Evolutionary conservation across 129 eudicot species (phyloP), one percentile per base, ranked within the genome.

Genomic region (Centella asiatica): DNA sequence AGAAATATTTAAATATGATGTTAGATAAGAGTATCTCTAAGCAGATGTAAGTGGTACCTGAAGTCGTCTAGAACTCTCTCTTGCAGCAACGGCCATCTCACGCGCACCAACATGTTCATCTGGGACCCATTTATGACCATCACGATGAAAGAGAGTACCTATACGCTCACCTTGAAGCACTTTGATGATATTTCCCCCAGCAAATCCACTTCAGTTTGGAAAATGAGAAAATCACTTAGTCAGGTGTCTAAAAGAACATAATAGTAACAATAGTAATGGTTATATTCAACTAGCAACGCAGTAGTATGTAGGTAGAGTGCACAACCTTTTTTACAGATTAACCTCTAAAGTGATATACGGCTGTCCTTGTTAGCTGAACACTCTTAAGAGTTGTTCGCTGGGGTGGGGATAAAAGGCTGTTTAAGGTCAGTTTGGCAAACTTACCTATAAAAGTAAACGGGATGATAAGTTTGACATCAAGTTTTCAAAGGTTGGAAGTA

Each of bases 81-180:
- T 83, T 25, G 97, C 95, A 18, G 97, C 84, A 31, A 77, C 86
- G 25, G 97, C 97, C 93, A 89, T 82, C 6, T 83, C 90, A 48
- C 95, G 92, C 25, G 78, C 82, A 67, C 80, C 78, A 53, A 67
- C 65, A 33, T 80, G 93, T 72, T 80, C 85, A 71, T 31, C 36
- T 57, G 80, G 55, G 69, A 65, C 83, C 95, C 86, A 83, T 29
- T 64, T 62, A 67, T 76, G 82, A 62, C 95, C 88, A 80, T 89
- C 93, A 67, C 83, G 77, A 58, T 89, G 97, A 45, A 89, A 89
- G 39, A 89, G 81, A 11, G 97, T 89, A 40, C 97, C 97, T 39
- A 85, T 60, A 37, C 67, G 74, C 62, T 85, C 67, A 20, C 95
- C 97, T 64, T 68, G 65, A 52, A 89, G 77, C 40, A 78, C 97